Base-by-base conservation (phyloP, 1,139 yeast genomes). In the Torulaspora pretoriensis region DNA sequence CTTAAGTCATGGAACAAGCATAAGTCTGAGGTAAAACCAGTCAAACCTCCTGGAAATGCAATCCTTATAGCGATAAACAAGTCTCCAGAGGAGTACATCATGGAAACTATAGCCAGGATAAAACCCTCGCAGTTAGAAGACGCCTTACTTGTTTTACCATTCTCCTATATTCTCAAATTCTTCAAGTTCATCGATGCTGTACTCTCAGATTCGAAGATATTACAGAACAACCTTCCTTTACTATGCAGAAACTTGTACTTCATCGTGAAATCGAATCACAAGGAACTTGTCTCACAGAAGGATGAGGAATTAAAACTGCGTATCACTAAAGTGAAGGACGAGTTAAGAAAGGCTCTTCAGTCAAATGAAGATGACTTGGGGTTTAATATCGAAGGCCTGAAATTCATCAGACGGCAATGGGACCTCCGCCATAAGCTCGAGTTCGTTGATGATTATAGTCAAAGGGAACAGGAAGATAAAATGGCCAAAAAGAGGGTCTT, bases 111-210 rank as follows among this genome's bases (percentile, higher is more conserved):
- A 24, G 63, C 71, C 34, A 79, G 79, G 57, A 86, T 92, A 65
- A 83, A 76, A 57, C 79, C 96, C 1, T 77, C 95, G 0, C 96
- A 92, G 59, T 69, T 92, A 37, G 97, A 90, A 58, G 98, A 92
- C 67, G 96, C 97, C 1, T 72, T 92, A 46, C 69, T 92, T 42
- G 95, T 94, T 1, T 71, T 92, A 45, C 97, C 98, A 28, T 90
- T 92, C 59, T 88, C 95, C 10, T 85, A 83, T 64, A 82, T 90
- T 2, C 67, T 82, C 49, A 78, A 78, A 52, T 72, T 92, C 43
- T 73, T 92, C 52, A 74, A 73, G 55, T 85, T 89, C 57, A 77
- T 90, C 50, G 83, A 82, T 54, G 72, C 79, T 31, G 89, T 96
- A 89, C 80, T 95, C 32, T 68, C 69, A 46, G 68, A 74, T 36